phyloP scores from a whole-genome alignment of 768 basidiomycete species.

The Termitomyces sp. region DNA sequence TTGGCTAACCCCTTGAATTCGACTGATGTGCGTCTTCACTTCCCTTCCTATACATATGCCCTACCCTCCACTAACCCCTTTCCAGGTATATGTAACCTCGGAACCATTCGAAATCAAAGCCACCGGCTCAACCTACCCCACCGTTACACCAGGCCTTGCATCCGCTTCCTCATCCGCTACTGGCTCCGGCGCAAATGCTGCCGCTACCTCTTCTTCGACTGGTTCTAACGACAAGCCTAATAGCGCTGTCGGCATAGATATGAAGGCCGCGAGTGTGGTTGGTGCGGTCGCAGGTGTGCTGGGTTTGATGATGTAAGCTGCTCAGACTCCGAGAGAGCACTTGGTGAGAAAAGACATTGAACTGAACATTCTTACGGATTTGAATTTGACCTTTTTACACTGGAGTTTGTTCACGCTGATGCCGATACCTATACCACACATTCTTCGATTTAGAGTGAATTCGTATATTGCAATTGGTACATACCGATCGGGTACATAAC shows the following conservation, averaged over 20 bases:
- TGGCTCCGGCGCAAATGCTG: not conserved
- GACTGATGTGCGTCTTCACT: constrained; percentile 44
- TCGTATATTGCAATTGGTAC: not conserved
- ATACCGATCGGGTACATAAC: not conserved
- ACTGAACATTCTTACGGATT: not conserved
- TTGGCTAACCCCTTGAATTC: constrained; percentile 49
- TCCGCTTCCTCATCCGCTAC: constrained; percentile 1
- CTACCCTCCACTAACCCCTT: not conserved
- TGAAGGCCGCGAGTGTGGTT: not conserved
- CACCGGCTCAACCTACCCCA: constrained; percentile 17
- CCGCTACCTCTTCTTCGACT: not conserved
- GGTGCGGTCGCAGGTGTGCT: not conserved
- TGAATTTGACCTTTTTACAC: not conserved
- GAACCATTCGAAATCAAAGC: constrained; percentile 50
- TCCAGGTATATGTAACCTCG: constrained; percentile 55
- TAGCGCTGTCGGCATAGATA: not conserved
- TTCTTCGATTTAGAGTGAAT: not conserved
- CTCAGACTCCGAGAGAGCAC: not conserved
- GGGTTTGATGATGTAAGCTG: constrained; percentile 2
- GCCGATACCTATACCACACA: not conserved
- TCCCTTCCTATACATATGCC: not conserved
- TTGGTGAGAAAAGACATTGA: not conserved
- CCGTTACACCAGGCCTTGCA: constrained; percentile 7
- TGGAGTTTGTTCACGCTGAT: not conserved
- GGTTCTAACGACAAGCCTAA: not conserved